These are phyloP conservation scores for Colletotrichum eleusines DNA, from an alignment of 2,329 filamentous ascomycete genomes.

Conservation along the genomic window DNA sequence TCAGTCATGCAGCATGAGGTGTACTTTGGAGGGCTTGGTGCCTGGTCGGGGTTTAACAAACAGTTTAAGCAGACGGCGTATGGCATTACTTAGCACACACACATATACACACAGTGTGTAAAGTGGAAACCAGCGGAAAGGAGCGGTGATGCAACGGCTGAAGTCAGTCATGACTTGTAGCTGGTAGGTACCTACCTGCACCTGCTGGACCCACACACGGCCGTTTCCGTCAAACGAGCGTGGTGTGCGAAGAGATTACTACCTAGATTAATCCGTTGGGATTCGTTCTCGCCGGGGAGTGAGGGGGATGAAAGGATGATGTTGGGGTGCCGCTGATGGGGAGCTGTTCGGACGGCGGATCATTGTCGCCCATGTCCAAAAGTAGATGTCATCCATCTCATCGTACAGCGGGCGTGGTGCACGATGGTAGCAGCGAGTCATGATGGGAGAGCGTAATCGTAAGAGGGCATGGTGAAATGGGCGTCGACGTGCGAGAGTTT, in stretches of 20 bases:
- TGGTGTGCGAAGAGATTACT: slow-evolving; percentile 29
- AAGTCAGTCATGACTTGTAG: background rate
- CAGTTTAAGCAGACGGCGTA: slow-evolving; percentile 23
- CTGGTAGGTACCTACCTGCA: too few species aligned
- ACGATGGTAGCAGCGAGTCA: slow-evolving; percentile 27
- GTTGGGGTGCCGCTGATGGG: background rate
- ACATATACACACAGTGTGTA: slow-evolving; percentile 34
- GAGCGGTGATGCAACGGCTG: slow-evolving; percentile 27
- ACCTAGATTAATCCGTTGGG: slow-evolving; percentile 16
- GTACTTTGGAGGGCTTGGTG: background rate
- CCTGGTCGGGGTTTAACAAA: slow-evolving; percentile 7
- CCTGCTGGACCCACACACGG: background rate
- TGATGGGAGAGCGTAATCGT: slow-evolving; percentile 21
- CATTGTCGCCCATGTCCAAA: slow-evolving; percentile 4
- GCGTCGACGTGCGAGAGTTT: slow-evolving; percentile 9
- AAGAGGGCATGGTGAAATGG: slow-evolving; percentile 35
- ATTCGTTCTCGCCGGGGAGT: background rate
- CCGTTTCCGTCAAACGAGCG: slow-evolving; percentile 21
- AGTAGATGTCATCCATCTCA: slow-evolving; percentile 30
- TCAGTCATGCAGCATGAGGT: slow-evolving; percentile 12
- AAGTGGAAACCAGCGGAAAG: slow-evolving; percentile 6
- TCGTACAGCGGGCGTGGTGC: slow-evolving; percentile 24
- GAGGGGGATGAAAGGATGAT: slow-evolving; percentile 4
- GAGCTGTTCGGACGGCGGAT: slow-evolving; percentile 22
- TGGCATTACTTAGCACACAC: too few species aligned